Evolutionary conservation across 345 rosid species (phyloP).

Genomic region (Populus deltoides): DNA sequence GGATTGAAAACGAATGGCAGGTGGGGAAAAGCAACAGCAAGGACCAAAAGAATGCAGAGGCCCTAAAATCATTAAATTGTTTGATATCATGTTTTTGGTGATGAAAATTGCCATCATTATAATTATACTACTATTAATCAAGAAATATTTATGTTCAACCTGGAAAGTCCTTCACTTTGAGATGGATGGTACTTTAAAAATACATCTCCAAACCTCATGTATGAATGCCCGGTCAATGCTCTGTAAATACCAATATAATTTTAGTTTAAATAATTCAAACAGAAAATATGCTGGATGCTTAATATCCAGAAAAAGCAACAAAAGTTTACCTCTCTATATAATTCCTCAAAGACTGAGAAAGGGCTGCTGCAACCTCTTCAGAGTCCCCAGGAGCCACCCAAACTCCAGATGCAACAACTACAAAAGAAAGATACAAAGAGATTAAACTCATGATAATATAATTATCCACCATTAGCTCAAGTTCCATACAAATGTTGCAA

Average conservation of each 20-base stretch:
- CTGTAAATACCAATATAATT: constrained; percentile 41
- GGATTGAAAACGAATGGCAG: not conserved
- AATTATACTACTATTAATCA: not conserved
- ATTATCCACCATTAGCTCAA: constrained; percentile 8
- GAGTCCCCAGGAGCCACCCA: constrained; percentile 99
- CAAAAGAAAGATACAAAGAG: constrained; percentile 16
- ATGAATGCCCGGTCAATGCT: constrained; percentile 63
- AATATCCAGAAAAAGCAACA: constrained; percentile 12
- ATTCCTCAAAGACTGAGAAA: constrained; percentile 85
- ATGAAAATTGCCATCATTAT: not conserved
- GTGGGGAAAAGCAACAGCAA: not conserved
- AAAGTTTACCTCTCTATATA: constrained; percentile 77
- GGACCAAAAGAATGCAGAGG: not conserved
- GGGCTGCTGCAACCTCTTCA: constrained; percentile 92
- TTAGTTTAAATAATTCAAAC: constrained; percentile 2
- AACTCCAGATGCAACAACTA: constrained; percentile 89
- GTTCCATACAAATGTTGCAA: not conserved
- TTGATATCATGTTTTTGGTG: not conserved
- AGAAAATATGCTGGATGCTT: constrained; percentile 10
- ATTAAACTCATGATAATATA: not conserved
- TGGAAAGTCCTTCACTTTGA: constrained; percentile 68
- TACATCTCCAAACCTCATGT: constrained; percentile 95
- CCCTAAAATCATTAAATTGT: not conserved
- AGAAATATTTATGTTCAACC: constrained; percentile 41
- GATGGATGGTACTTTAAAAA: constrained; percentile 75